A percentile compares a stretch with the other conserved stretches of the same genome.
Evolutionary conservation across 306 rosid genomes (phyloP).

Genomic region (Ammopiptanthus mongolicus): DNA sequence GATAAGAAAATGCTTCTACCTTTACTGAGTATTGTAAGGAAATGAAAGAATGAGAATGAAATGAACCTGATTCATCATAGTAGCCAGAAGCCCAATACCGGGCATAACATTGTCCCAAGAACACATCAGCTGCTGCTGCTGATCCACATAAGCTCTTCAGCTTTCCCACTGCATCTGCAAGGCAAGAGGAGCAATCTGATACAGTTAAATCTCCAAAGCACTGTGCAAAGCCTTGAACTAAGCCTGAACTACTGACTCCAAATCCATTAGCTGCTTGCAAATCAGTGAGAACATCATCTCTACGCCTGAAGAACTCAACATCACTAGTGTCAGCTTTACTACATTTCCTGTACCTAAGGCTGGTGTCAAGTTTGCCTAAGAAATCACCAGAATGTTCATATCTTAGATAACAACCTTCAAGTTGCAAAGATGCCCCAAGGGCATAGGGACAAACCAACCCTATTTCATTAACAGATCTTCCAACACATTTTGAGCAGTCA

Average conservation of each 20-base stretch:
- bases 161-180: conserved; percentile 69
- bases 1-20: neutral
- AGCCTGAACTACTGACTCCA: conserved; percentile 73
- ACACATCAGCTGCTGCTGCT: conserved; percentile 83
- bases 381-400: conserved; percentile 68
- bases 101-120: conserved; percentile 87
- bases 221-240: conserved; percentile 71
- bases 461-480: conserved; percentile 45
- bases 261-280: conserved; percentile 53
- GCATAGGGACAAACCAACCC: conserved; percentile 71
- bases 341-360: conserved; percentile 63
- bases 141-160: conserved; percentile 79
- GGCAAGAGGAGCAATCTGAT: conserved; percentile 71
- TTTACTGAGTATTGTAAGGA: neutral
- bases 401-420: conserved; percentile 69
- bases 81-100: conserved; percentile 92
- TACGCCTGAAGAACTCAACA: conserved; percentile 63
- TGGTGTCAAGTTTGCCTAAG: conserved; percentile 60
- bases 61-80: conserved; percentile 61
- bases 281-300: conserved; percentile 76
- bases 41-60: neutral
- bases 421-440: conserved; percentile 64
- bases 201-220: conserved; percentile 69
- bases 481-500: conserved; percentile 69
- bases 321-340: conserved; percentile 44